These are phyloP conservation scores for Pleurotus tuoliensis DNA, from an alignment of 768 basidiomycete genomes.

Conservation along the genomic window DNA sequence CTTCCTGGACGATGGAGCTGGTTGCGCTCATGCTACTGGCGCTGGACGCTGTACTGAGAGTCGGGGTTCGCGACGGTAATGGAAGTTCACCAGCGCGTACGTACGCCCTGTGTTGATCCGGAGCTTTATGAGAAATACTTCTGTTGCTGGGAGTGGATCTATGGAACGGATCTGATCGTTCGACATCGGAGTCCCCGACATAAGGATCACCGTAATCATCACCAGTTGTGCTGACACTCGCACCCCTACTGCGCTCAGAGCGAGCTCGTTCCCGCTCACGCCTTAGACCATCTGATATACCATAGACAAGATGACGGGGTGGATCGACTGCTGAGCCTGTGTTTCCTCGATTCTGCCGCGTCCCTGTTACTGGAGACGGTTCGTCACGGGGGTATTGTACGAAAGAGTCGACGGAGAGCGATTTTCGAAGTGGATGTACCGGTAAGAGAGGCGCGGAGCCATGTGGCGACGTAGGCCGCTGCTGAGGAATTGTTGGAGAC, in stretches of 20 bases:
- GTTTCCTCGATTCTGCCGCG: conserved; percentile 35
- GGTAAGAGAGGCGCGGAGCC: conserved; percentile 25
- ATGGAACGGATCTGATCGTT: conserved; percentile 43
- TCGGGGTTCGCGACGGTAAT: conserved; percentile 53
- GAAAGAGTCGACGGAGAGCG: conserved; percentile 77
- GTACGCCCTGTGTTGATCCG: conserved; percentile 35
- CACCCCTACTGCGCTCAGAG: conserved; percentile 48
- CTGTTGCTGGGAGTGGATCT: conserved; percentile 39
- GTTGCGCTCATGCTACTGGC: conserved; percentile 33
- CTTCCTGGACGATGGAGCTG: conserved; percentile 32
- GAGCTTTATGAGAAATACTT: conserved; percentile 44
- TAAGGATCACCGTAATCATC: conserved; percentile 35
- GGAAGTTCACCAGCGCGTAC: conserved; percentile 58
- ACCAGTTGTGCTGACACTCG: conserved; percentile 48
- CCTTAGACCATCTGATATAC: conserved; percentile 14
- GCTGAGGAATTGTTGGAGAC: conserved; percentile 14
- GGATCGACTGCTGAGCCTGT: conserved; percentile 31
- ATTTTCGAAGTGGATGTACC: conserved; percentile 56
- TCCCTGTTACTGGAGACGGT: conserved; percentile 20
- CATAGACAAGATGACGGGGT: conserved; percentile 24
- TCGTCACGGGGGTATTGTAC: conserved; percentile 40
- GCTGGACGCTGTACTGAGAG: conserved; percentile 33
- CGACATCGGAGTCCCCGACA: conserved; percentile 48
- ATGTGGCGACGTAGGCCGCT: conserved; percentile 18
- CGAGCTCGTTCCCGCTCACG: conserved; percentile 21